A percentile compares a stretch with the other conserved stretches of the same genome.
Conservation (phyloP, 768 basidiomycete genomes). For the Paxillus involutus region DNA sequence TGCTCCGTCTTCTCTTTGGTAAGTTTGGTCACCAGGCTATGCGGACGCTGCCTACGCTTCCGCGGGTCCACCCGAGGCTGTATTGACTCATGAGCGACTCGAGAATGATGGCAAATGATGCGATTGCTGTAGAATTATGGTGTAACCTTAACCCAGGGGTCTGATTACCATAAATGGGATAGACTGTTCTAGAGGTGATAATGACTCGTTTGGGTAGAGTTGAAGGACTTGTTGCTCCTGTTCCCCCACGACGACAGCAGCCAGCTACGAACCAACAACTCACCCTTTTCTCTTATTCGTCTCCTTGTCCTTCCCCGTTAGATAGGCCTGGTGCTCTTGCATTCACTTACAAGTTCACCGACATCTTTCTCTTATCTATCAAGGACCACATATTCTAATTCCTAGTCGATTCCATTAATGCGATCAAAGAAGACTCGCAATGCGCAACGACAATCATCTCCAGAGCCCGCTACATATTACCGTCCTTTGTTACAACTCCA, state of each 20-base stretch:
- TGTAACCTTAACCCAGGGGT: background rate
- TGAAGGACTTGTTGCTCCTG: slow-evolving; percentile 21
- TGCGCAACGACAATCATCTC: slow-evolving; percentile 20
- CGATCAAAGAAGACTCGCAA: slow-evolving; percentile 25
- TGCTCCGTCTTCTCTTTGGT: no score
- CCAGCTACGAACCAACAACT: slow-evolving; percentile 5
- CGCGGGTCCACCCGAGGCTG: no score
- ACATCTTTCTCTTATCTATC: slow-evolving; percentile 16
- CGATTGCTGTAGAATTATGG: no score
- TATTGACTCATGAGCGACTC: no score
- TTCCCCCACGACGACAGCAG: slow-evolving; percentile 23
- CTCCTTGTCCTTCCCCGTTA: background rate
- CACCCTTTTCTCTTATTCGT: background rate
- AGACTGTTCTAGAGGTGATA: background rate
- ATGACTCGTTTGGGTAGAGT: slow-evolving; percentile 20
- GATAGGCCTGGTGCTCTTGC: slow-evolving; percentile 25
- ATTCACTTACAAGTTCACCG: slow-evolving; percentile 32
- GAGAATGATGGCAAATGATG: no score
- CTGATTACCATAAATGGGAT: slow-evolving; percentile 15
- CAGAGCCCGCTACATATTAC: slow-evolving; percentile 19
- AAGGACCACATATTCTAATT: slow-evolving; percentile 22
- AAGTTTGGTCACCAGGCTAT: no score
- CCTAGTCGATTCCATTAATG: slow-evolving; percentile 26
- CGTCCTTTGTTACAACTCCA: slow-evolving; percentile 33
- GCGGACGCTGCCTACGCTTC: no score